phyloP scores from a whole-genome alignment of 768 basidiomycete species.

The Cystofilobasidium bisporidii region DNA sequence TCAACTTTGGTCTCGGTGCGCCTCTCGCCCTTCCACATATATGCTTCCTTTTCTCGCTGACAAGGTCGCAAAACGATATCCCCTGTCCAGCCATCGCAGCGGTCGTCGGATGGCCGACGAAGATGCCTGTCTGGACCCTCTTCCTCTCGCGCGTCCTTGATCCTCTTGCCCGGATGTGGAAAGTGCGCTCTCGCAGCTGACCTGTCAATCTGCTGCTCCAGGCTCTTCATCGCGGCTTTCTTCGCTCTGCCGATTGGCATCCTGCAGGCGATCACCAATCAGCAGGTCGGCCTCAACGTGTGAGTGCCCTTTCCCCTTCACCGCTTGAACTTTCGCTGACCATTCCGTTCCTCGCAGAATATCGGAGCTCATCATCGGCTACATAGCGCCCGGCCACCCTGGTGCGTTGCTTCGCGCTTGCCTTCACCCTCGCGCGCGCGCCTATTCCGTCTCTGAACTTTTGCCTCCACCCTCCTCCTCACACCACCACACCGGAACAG shows the following conservation, averaged over 20 bases:
- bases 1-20: constrained; percentile 22
- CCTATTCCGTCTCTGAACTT: too few species aligned
- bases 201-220: background rate
- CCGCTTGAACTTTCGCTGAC: too few species aligned
- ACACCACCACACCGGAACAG: too few species aligned
- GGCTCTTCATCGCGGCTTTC: constrained; percentile 15
- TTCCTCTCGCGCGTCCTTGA: constrained; percentile 11
- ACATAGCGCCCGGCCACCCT: constrained; percentile 21
- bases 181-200: background rate
- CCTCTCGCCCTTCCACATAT: too few species aligned
- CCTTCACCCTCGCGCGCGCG: too few species aligned
- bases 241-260: constrained; percentile 28
- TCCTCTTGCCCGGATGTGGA: background rate
- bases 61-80: too few species aligned
- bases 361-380: constrained; percentile 25
- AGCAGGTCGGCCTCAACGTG: constrained; percentile 26
- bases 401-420: too few species aligned
- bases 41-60: too few species aligned
- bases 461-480: too few species aligned
- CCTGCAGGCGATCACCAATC: constrained; percentile 26
- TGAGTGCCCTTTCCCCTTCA: background rate
- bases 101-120: constrained; percentile 21
- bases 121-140: constrained; percentile 26
- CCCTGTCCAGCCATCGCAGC: constrained; percentile 17
- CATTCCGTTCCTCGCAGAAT: too few species aligned